Percentiles rank a stretch among this genome's conserved stretches.
These are phyloP conservation scores for Ormosia semicastrata DNA, from an alignment of 306 rosid species.

Conservation along the genomic window DNA sequence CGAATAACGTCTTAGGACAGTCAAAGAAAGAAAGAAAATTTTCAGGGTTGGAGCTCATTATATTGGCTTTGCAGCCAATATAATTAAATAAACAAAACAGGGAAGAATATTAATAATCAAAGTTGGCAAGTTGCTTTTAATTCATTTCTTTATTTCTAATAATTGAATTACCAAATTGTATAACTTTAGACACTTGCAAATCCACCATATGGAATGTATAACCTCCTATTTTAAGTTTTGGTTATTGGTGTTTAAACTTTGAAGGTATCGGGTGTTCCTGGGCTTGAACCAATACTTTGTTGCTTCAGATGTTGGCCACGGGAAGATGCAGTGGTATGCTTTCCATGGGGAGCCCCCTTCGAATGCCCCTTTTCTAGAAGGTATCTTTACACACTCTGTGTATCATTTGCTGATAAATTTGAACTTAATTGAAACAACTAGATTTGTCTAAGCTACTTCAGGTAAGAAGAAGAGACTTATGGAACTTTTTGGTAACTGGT, in stretches of 20 bases:
- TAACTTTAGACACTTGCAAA: neutral
- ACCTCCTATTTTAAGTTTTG: neutral
- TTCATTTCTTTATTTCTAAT: neutral
- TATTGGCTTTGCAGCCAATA: neutral
- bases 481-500: slow-evolving; percentile 42
- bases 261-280: slow-evolving; percentile 49
- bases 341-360: slow-evolving; percentile 47
- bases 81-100: neutral
- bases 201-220: neutral
- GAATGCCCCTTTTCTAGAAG: slow-evolving; percentile 6
- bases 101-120: neutral
- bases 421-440: neutral
- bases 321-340: slow-evolving; percentile 56
- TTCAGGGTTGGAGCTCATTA: neutral
- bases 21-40: neutral
- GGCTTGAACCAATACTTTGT: slow-evolving; percentile 51
- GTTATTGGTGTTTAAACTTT: slow-evolving; percentile 8
- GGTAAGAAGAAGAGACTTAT: slow-evolving; percentile 40
- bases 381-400: neutral
- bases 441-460: neutral
- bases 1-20: neutral
- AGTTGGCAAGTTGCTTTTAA: neutral
- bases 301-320: slow-evolving; percentile 47
- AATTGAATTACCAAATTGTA: neutral
- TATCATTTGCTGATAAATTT: neutral